Base-by-base conservation (phyloP, 208 protist species). In the Trypanosoma rangeli region DNA sequence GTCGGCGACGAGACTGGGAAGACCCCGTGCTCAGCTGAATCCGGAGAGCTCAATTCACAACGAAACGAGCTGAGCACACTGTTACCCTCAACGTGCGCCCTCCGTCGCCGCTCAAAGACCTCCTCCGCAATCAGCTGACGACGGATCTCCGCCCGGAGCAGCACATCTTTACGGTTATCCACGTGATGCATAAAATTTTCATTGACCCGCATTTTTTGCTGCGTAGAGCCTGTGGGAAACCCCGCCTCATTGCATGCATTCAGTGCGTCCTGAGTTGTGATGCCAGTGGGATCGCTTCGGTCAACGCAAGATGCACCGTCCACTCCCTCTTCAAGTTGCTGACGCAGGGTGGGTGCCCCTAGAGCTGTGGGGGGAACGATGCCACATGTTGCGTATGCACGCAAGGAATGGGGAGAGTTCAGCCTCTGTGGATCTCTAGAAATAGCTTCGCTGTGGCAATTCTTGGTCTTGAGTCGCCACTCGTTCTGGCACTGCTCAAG, bases 371-470 rank as follows among this genome's bases (percentile, higher is more conserved):
- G 8, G 31, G 72, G 65, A 52, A 71, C 64, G 33, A 77, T 55
- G 35, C 50, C 42, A 33, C 72, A 77, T n/a, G 63, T 8, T 9
- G 20, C 52, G 39, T 64, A 77, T 20, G 72, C 72, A 18, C 50
- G 64, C n/a, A 77, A 42, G 26, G 72, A 77, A 13, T 65, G 72
- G 3, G 72, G 72, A 22, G 72, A 77, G 42, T 77, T 49, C 15
- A 77, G 56, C 26, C 4, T n/a, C 44, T 57, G 72, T 18, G 64
- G 18, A 22, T 62, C 26, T 24, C 20, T 29, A 7, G 12, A 10
- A 12, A 26, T 33, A 9, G 0, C 52, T 4, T 24, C 44, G 42
- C 5, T 24, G 46, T 42, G 1, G 20, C 10, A 10, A 29, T 7
- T 10, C 18, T 26, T 42, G 24, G 12, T n/a, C 24, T 39, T 22